Evolutionary conservation across 2,329 filamentous ascomycete genomes (phyloP), one percentile per base, ranked within the genome.

Genomic region (Ceratocystis destructans): DNA sequence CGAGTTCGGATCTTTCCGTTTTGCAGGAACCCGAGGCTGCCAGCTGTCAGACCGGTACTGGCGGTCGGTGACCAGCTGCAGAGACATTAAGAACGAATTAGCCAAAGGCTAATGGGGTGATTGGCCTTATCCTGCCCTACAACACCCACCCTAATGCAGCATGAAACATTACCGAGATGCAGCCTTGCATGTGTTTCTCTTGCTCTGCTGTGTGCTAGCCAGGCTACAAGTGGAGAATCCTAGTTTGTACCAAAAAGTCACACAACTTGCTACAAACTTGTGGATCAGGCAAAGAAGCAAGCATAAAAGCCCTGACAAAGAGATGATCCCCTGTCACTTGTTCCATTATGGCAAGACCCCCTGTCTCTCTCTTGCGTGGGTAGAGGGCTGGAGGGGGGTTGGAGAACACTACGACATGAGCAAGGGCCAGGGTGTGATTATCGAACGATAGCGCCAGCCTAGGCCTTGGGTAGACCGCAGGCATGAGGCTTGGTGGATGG

Each of bases 101-200:
- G 12, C 15, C 25, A 31, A 28, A n/a, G 7, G 5, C 5, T 28
- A 10, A 33, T 17, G 4, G 15, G 28, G 25, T 25, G 50, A 57
- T 33, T 31, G 20, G 5, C 50, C 17, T 20, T 5, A 17, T 25
- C 20, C 15, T 25, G 22, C 48, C 48, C 48, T 53, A 59, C 25
- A 37, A 17, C 28, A 7, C 55, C n/a, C 17, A 31, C 12, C 5
- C 28, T 17, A 33, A 33, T 59, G 28, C 55, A 59, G 25, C 17
- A 37, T 59, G 55, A 59, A 59, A 59, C 55, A 59, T 59, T 59
- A 37, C 55, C 55, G 55, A 59, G 28, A 59, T 59, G 15, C 15
- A 33, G 55, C 28, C 55, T n/a, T 59, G 28, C 55, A 37, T 17
- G 28, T 33, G 25, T 59, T 59, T 59, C 28, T 59, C 25, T 33